A percentile compares a stretch with the other conserved stretches of the same genome.
Evolutionary conservation across 768 basidiomycete species (phyloP).

Genomic region (Amanita pallidorosea): DNA sequence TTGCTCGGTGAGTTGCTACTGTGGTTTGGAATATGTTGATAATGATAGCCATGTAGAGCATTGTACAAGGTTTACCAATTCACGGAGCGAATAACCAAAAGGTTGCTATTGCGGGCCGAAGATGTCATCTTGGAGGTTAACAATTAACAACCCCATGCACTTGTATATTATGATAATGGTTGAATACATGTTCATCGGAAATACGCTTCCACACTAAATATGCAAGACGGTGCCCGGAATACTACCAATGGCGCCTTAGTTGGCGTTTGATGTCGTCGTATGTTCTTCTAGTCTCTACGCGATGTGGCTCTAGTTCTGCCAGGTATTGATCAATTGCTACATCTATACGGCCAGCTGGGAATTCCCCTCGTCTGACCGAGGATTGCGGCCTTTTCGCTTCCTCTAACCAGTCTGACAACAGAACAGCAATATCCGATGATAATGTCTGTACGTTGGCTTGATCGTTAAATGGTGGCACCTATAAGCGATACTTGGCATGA

Average conservation of each 20-base stretch:
- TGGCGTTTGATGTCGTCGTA: slow-evolving; percentile 69
- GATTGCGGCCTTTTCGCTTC: slow-evolving; percentile 68
- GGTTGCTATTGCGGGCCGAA: slow-evolving; percentile 59
- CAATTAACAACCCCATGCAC: slow-evolving; percentile 15
- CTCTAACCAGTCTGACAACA: slow-evolving; percentile 74
- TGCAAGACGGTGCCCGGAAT: neutral
- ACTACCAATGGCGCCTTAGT: slow-evolving; percentile 60
- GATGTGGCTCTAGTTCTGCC: slow-evolving; percentile 50
- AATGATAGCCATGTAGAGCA: slow-evolving; percentile 34
- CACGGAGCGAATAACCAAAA: slow-evolving; percentile 49
- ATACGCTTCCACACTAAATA: neutral
- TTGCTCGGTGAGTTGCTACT: slow-evolving; percentile 37
- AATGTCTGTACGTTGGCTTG: slow-evolving; percentile 72
- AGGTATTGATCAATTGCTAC: slow-evolving; percentile 65
- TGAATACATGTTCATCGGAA: neutral
- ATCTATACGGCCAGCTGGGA: slow-evolving; percentile 74
- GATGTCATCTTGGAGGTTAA: slow-evolving; percentile 70
- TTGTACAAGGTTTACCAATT: slow-evolving; percentile 58
- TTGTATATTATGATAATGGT: slow-evolving; percentile 3
- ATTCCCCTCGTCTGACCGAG: slow-evolving; percentile 47
- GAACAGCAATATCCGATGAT: slow-evolving; percentile 70
- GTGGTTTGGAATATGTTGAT: slow-evolving; percentile 1
- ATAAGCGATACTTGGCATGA: neutral
- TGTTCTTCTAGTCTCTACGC: slow-evolving; percentile 47
- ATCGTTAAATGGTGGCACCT: slow-evolving; percentile 80